Percentiles rank a stretch among this genome's conserved stretches.
Evolutionary conservation across 257 asterid species (phyloP).

Genomic region (Nicotiana knightiana): DNA sequence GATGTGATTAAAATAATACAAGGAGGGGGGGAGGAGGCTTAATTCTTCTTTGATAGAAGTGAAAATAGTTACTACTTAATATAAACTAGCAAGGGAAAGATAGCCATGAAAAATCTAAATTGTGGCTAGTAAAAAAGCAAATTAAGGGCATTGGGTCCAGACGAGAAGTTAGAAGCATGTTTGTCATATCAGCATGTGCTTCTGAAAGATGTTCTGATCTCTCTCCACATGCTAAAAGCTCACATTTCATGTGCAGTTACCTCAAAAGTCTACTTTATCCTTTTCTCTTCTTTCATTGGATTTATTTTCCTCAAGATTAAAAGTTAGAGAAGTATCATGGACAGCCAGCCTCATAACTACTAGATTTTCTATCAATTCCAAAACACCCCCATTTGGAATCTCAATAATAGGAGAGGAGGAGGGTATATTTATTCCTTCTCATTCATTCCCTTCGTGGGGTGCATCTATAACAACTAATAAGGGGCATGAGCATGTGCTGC

Average conservation of each 20-base stretch:
- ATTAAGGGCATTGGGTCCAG: not conserved
- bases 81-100: too few species aligned
- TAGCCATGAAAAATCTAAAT: not conserved
- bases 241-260: not conserved
- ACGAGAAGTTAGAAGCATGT: slow-evolving; percentile 18
- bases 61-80: not conserved
- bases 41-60: not conserved
- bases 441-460: not conserved
- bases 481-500: slow-evolving; percentile 5
- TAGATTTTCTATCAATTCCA: not conserved
- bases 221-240: slow-evolving; percentile 31
- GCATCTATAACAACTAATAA: slow-evolving; percentile 10
- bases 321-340: not conserved
- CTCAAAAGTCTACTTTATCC: not conserved
- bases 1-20: not conserved
- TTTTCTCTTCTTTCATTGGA: not conserved
- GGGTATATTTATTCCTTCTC: not conserved
- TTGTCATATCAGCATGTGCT: slow-evolving; percentile 30
- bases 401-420: not conserved
- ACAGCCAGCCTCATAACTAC: not conserved
- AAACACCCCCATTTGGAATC: not conserved
- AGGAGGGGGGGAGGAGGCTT: not conserved
- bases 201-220: slow-evolving; percentile 11
- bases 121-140: slow-evolving; percentile 2
- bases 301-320: not conserved